Base-by-base conservation (phyloP, 2,329 filamentous ascomycete genomes). In the Hirsutella rhossiliensis region DNA sequence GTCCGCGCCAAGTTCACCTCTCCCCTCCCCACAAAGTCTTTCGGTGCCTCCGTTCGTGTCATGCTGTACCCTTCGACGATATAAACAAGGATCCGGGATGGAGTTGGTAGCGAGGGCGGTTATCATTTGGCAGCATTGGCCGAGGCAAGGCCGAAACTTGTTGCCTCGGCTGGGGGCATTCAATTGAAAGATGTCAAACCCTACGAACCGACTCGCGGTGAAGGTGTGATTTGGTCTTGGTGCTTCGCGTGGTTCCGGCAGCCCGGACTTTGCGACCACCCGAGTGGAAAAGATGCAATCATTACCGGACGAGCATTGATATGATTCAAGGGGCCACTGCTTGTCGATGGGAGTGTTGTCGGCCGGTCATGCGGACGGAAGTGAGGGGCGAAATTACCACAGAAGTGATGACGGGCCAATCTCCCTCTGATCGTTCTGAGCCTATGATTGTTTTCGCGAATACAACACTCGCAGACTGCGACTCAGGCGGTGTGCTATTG, bases 1-100 rank as follows among this genome's bases (percentile, higher is more conserved):
- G 92, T 98, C 68, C 85, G 92, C 69, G 90, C 89, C 72, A 90
- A 94, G 75, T 98, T 98, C 83, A 76, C 84, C 70, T 79, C 80
- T 74, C 95, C 95, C 71, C 88, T 98, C 59, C 92, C 92, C 65
- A 81, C 92, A 62, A 89, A 89, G 78, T 88, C 86, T 66, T 96
- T 97, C 78, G 88, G 89, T 73, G 87, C 88, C 67, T 89, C 86
- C 62, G 85, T 94, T 75, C 84, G 89, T 73, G 80, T 95, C 73
- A 95, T 95, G 88, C 79, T 95, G 72, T 95, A 95, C 80, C 88
- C 88, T 71, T 94, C 87, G 66, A 88, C 87, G 76, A 92, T 96
- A 84, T 95, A 90, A 84, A 72, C 62, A 64, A 62, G 62, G 63
- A 62, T 62, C 66, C 58, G 64, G 68, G 67, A 67, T 65, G 72